Evolutionary conservation across 768 basidiomycete species (phyloP).

Genomic region (Mycena floridula): DNA sequence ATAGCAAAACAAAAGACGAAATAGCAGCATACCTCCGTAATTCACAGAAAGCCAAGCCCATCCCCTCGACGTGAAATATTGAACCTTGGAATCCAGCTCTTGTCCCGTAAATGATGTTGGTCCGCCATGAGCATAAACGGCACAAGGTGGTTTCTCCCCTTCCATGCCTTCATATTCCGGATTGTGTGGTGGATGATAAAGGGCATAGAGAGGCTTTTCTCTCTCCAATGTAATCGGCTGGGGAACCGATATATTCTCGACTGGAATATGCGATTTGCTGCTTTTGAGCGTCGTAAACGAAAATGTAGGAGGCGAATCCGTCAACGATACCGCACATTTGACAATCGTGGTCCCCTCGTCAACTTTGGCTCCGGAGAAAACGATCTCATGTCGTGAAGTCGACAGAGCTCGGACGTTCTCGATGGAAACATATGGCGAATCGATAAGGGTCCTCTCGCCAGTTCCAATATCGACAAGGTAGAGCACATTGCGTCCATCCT

Average conservation of each 20-base stretch:
- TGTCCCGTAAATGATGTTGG: constrained; percentile 49
- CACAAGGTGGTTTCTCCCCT: constrained; percentile 61
- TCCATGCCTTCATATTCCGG: constrained; percentile 42
- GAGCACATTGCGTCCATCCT: constrained; percentile 20
- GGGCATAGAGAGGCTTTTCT: constrained; percentile 24
- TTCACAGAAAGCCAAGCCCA: constrained; percentile 78
- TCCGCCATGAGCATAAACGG: constrained; percentile 66
- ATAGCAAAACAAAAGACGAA: too few species aligned
- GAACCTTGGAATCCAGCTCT: constrained; percentile 44
- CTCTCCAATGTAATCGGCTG: constrained; percentile 19
- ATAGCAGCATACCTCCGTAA: too few species aligned
- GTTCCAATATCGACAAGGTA: constrained; percentile 20
- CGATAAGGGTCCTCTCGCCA: constrained; percentile 22
- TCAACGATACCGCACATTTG: constrained; percentile 22
- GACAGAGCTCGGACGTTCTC: constrained; percentile 28
- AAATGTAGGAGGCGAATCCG: constrained; percentile 15
- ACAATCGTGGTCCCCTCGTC: constrained; percentile 32
- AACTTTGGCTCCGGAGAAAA: constrained; percentile 37
- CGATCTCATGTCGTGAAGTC: constrained; percentile 19
- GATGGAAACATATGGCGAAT: constrained; percentile 37
- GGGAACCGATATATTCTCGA: constrained; percentile 17
- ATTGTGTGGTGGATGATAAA: constrained; percentile 66
- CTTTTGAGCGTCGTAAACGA: constrained; percentile 15
- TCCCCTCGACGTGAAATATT: constrained; percentile 67
- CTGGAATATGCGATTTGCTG: constrained; percentile 15